These are phyloP conservation scores for Ascochyta fabae DNA, from an alignment of 2,329 filamentous ascomycete genomes.

Conservation along the genomic window DNA sequence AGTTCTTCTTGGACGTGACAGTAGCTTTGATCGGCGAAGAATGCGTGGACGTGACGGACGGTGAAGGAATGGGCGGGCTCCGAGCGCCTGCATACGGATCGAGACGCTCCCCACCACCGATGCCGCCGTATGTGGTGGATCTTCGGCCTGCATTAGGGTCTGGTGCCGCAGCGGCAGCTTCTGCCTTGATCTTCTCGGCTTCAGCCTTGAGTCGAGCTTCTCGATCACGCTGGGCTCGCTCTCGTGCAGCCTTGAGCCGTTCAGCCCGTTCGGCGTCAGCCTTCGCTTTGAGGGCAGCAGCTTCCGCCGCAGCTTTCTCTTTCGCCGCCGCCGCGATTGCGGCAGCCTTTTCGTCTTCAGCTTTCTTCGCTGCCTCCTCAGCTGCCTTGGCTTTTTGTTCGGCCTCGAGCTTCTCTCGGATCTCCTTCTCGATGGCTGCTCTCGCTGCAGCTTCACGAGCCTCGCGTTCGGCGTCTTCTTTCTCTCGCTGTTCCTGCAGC, in stretches of 20 bases:
- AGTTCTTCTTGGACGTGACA: slow-evolving; percentile 50
- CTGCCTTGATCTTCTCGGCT: slow-evolving; percentile 42
- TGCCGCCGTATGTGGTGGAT: slow-evolving; percentile 48
- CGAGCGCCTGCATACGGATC: slow-evolving; percentile 71
- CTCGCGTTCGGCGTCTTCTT: slow-evolving; percentile 48
- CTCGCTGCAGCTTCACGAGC: slow-evolving; percentile 46
- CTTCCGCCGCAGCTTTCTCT: slow-evolving; percentile 40
- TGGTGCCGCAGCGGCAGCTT: slow-evolving; percentile 27
- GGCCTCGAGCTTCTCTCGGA: slow-evolving; percentile 50
- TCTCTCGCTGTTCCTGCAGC: slow-evolving; percentile 51
- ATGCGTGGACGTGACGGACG: slow-evolving; percentile 46
- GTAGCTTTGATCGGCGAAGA: slow-evolving; percentile 49
- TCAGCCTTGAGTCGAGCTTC: slow-evolving; percentile 47
- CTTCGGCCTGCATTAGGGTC: slow-evolving; percentile 34
- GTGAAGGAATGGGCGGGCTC: slow-evolving; percentile 59
- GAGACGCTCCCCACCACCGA: slow-evolving; percentile 69
- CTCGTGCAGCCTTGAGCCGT: slow-evolving; percentile 48
- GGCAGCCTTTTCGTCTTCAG: slow-evolving; percentile 46
- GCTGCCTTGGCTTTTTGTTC: slow-evolving; percentile 48
- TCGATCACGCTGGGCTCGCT: slow-evolving; percentile 48
- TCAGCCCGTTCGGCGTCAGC: slow-evolving; percentile 44
- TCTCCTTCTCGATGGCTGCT: slow-evolving; percentile 50
- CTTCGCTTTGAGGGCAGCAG: slow-evolving; percentile 40
- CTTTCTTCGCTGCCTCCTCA: slow-evolving; percentile 47
- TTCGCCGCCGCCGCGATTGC: slow-evolving; percentile 41